Conservation (phyloP, 441 rosid genomes). For the Populus tomentosa region DNA sequence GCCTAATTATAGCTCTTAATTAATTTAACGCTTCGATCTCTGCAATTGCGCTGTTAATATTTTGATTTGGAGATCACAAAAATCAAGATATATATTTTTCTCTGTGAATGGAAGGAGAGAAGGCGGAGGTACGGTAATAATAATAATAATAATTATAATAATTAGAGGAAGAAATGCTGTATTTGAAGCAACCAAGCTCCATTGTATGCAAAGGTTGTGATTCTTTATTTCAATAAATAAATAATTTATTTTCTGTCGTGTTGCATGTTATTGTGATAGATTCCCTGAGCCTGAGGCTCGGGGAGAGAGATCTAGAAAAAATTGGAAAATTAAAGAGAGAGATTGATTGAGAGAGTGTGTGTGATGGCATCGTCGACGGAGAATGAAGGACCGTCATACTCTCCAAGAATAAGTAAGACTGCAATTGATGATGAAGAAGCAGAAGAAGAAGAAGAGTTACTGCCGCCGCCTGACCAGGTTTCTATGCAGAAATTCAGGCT, state of each 20-base stretch:
- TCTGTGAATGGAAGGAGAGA: conserved; percentile 15
- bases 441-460: not conserved
- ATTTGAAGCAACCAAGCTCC: conserved; percentile 68
- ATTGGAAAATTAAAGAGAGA: conserved; percentile 3
- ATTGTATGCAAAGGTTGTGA: conserved; percentile 34
- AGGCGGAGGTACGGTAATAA: not conserved
- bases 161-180: conserved; percentile 38
- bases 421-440: not conserved
- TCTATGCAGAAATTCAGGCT: conserved; percentile 73
- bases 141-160: not conserved
- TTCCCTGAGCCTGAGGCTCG: conserved; percentile 79
- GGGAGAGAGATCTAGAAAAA: conserved; percentile 31
- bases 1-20: not conserved
- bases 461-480: conserved; percentile 9
- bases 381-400: conserved; percentile 39
- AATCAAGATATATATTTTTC: not conserved
- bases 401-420: not conserved
- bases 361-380: conserved; percentile 38
- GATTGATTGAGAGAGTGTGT: conserved; percentile 16
- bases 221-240: conserved; percentile 2
- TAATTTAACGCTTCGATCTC: conserved; percentile 4
- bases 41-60: not conserved
- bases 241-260: not conserved
- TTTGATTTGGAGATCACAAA: conserved; percentile 14
- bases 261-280: conserved; percentile 53